phyloP scores from a whole-genome alignment of 805 yeast species.

The Ogataea pini region DNA sequence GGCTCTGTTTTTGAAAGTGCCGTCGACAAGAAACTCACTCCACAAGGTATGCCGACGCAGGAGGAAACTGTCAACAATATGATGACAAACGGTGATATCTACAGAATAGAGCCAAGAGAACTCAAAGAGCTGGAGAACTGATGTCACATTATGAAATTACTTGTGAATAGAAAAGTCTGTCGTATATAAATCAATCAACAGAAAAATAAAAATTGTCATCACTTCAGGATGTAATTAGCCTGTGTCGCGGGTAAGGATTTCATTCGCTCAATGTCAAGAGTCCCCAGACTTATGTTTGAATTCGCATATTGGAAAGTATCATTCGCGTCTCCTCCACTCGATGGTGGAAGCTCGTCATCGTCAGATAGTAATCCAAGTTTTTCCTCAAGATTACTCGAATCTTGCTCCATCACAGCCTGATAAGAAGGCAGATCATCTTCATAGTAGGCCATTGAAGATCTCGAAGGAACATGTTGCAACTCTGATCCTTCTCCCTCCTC shows the following conservation, averaged over 20 bases:
- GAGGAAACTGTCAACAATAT: conserved; percentile 33
- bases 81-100: conserved; percentile 39
- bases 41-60: conserved; percentile 31
- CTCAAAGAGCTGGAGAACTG: conserved; percentile 9
- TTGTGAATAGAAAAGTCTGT: conserved; percentile 8
- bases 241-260: conserved; percentile 19
- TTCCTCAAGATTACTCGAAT: conserved; percentile 22
- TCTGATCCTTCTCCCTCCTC: neutral
- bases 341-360: conserved; percentile 12
- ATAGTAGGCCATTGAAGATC: conserved; percentile 29
- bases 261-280: conserved; percentile 20
- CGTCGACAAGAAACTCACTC: conserved; percentile 38
- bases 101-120: conserved; percentile 37
- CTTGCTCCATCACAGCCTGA: conserved; percentile 29
- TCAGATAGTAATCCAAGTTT: conserved; percentile 29
- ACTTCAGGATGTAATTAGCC: conserved; percentile 22
- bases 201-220: neutral
- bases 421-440: conserved; percentile 30
- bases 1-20: conserved; percentile 67
- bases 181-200: neutral
- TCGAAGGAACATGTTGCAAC: conserved; percentile 24
- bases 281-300: conserved; percentile 22
- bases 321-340: conserved; percentile 11
- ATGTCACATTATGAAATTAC: neutral
- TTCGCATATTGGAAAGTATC: conserved; percentile 17